Conservation (phyloP, 176 grass and related monocot genomes). For the sorghum (Sorghum bicolor) region DNA sequence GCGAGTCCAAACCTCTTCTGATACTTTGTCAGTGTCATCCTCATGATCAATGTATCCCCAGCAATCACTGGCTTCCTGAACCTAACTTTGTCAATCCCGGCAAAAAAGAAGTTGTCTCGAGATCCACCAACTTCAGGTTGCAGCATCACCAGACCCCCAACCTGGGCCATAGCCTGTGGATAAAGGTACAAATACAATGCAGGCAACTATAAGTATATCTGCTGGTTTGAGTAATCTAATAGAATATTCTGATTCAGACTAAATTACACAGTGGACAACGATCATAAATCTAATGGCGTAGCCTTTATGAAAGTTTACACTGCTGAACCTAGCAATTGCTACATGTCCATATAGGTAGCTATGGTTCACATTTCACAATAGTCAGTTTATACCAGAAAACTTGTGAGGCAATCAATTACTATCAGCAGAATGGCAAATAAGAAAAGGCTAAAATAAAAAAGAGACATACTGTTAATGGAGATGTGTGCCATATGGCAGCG, state of each 20-base stretch:
- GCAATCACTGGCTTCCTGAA: conserved; percentile 92
- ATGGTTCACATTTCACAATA: not conserved
- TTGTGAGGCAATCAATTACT: not conserved
- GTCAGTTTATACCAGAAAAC: not conserved
- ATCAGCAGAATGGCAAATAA: not conserved
- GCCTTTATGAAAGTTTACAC: not conserved
- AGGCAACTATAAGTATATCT: not conserved
- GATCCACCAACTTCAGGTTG: conserved; percentile 94
- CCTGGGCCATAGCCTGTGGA: conserved; percentile 92
- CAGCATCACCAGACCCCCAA: conserved; percentile 87
- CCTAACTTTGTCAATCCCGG: conserved; percentile 86
- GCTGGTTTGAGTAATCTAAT: not conserved
- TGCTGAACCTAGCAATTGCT: not conserved
- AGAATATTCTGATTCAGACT: not conserved
- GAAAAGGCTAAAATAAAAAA: not conserved
- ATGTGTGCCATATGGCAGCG: not conserved
- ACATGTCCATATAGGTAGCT: not conserved
- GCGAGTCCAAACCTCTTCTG: conserved; percentile 92
- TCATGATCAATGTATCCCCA: conserved; percentile 93
- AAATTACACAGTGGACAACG: not conserved
- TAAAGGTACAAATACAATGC: not conserved
- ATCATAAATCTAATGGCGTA: not conserved
- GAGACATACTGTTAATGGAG: not conserved
- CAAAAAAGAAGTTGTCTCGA: conserved; percentile 90
- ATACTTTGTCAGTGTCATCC: conserved; percentile 87